Evolutionary conservation across 768 basidiomycete species (phyloP).

Genomic region (Leccinum barrowsii): DNA sequence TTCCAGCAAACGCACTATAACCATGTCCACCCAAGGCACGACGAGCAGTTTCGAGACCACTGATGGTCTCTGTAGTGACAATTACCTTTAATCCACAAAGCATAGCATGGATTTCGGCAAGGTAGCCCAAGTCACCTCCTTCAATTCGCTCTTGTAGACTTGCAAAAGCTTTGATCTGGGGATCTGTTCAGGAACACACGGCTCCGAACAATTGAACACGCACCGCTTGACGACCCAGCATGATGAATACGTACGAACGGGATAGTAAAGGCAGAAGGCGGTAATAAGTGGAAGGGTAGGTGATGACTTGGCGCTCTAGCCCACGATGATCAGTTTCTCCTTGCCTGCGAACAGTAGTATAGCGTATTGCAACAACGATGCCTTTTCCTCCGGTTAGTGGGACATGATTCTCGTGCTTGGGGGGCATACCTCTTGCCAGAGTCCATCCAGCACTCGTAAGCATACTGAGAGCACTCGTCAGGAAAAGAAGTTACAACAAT

Average conservation of each 20-base stretch:
- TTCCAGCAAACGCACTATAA: conserved; percentile 63
- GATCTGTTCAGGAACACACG: background rate
- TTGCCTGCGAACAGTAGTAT: conserved; percentile 69
- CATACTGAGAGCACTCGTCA: conserved; percentile 44
- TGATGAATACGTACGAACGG: conserved; percentile 65
- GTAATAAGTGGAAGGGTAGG: conserved; percentile 70
- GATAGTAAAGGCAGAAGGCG: conserved; percentile 70
- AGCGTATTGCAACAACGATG: conserved; percentile 58
- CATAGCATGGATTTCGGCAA: conserved; percentile 71
- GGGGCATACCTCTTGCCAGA: conserved; percentile 55
- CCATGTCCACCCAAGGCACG: conserved; percentile 78
- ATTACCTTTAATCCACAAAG: conserved; percentile 68
- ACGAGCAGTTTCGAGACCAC: conserved; percentile 62
- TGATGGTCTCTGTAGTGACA: conserved; percentile 47
- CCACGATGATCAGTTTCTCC: conserved; percentile 49
- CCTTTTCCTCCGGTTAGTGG: conserved; percentile 39
- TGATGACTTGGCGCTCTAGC: conserved; percentile 64
- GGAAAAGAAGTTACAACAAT: background rate
- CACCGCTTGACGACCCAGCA: conserved; percentile 59
- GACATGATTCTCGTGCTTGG: background rate
- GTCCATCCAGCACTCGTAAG: conserved; percentile 57
- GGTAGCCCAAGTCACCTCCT: conserved; percentile 53
- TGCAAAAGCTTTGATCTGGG: conserved; percentile 49
- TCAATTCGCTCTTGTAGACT: conserved; percentile 47
- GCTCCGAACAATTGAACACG: conserved; percentile 11